These are phyloP conservation scores for Beauveria caledonica DNA, from an alignment of 2,329 filamentous ascomycete species.

Conservation along the genomic window DNA sequence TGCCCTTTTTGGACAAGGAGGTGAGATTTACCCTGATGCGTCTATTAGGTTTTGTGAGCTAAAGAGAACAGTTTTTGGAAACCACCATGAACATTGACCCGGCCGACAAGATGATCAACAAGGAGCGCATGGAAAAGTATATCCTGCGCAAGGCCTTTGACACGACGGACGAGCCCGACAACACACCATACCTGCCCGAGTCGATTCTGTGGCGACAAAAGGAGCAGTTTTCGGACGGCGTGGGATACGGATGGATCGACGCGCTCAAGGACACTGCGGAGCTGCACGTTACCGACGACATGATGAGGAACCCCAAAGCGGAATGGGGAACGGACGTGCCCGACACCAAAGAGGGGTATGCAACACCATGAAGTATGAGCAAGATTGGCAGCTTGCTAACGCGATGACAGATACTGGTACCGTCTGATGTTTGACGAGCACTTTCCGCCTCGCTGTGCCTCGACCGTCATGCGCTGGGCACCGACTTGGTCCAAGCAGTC, in stretches of 20 bases:
- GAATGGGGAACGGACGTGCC: slow-evolving; percentile 93
- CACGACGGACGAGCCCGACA: slow-evolving; percentile 74
- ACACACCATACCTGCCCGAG: slow-evolving; percentile 83
- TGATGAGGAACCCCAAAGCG: slow-evolving; percentile 96
- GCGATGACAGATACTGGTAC: slow-evolving; percentile 73
- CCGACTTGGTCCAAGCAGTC: slow-evolving; percentile 96
- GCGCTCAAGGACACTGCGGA: slow-evolving; percentile 92
- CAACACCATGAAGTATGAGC: slow-evolving; percentile 17
- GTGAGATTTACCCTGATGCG: slow-evolving; percentile 27
- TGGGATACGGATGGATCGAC: slow-evolving; percentile 99
- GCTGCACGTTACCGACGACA: slow-evolving; percentile 84
- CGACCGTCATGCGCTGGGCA: slow-evolving; percentile 92
- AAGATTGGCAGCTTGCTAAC: slow-evolving; percentile 18
- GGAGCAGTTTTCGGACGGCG: slow-evolving; percentile 98
- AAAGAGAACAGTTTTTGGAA: slow-evolving; percentile 66
- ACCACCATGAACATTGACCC: slow-evolving; percentile 90
- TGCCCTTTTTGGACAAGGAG: slow-evolving; percentile 95
- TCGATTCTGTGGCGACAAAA: slow-evolving; percentile 98
- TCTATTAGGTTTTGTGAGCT: slow-evolving; percentile 15
- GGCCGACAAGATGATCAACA: slow-evolving; percentile 88
- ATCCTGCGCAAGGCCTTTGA: slow-evolving; percentile 97
- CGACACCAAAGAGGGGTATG: slow-evolving; percentile 90
- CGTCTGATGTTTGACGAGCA: slow-evolving; percentile 98
- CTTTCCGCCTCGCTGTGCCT: slow-evolving; percentile 85
- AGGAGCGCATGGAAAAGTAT: slow-evolving; percentile 90